Percentiles rank a stretch among this genome's conserved stretches.
phyloP scores from a whole-genome alignment of 148 eudicot genomes.

The Euryodendron excelsum region DNA sequence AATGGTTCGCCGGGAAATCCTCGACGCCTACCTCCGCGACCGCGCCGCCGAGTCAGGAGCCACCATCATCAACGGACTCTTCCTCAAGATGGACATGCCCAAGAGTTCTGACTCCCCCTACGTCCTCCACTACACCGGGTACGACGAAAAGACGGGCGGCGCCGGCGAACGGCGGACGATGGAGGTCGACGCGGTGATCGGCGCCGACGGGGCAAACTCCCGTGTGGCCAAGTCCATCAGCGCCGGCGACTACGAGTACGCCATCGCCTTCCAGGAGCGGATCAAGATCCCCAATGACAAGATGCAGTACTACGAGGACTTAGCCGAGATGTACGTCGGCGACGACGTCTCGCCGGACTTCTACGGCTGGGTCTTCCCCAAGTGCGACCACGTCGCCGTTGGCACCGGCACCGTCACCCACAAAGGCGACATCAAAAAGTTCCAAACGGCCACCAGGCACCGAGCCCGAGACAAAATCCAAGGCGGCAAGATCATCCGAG shows the following conservation, averaged over 20 bases:
- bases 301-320: slow-evolving; percentile 82
- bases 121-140: slow-evolving; percentile 66
- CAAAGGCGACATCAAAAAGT: slow-evolving; percentile 90
- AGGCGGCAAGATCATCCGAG: slow-evolving; percentile 88
- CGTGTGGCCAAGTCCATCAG: slow-evolving; percentile 80
- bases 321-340: slow-evolving; percentile 97
- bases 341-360: slow-evolving; percentile 97
- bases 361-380: slow-evolving; percentile 99
- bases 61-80: slow-evolving; percentile 71
- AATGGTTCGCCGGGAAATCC: slow-evolving; percentile 92
- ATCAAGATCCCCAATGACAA: slow-evolving; percentile 79
- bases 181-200: slow-evolving; percentile 90
- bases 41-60: slow-evolving; percentile 85
- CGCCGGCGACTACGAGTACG: slow-evolving; percentile 98
- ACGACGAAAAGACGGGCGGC: slow-evolving; percentile 67
- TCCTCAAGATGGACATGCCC: slow-evolving; percentile 80
- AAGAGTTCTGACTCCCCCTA: slow-evolving; percentile 43
- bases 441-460: slow-evolving; percentile 72
- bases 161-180: slow-evolving; percentile 55
- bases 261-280: slow-evolving; percentile 93
- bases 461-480: slow-evolving; percentile 81
- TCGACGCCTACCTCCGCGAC: slow-evolving; percentile 72
- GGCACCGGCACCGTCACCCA: slow-evolving; percentile 98
- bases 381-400: slow-evolving; percentile 95
- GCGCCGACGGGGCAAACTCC: slow-evolving; percentile 97